Evolutionary conservation across 371 early-diverging fungal species (phyloP), one percentile per base, ranked within the genome.

Genomic region (Mortierella sp.): DNA sequence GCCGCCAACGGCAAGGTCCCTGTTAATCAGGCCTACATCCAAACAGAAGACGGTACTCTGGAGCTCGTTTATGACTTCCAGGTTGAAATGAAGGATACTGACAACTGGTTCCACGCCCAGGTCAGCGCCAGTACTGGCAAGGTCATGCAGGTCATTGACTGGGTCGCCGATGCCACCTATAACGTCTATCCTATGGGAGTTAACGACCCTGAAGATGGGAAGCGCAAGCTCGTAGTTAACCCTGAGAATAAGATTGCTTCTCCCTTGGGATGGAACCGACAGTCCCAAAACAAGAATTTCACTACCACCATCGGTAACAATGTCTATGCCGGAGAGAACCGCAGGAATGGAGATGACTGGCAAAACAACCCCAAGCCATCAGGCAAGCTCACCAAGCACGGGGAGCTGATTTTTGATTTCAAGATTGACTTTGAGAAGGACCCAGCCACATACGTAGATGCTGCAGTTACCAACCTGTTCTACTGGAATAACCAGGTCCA

Each of bases 401-500:
- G 85, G 22, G 83, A 88, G 58, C 80, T 94, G 10, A 81, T 82
- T 2, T 98, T 98, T 82, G 92, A 97, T 83, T 97, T 89, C 70
- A 83, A 89, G 42, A 84, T 94, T 31, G 85, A 94, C 70, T 84
- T 96, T 67, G 83, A 74, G 12, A 83, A 86, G 31, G 85, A 93
- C 35, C 94, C 96, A 0, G 75, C 83, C 4, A 81, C 89, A 6
- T 97, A 98, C 74, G 78, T 94, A 43, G 94, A 98, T 73, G 95
- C 95, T 0, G 93, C 98, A 0, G 88, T 97, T 32, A 92, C 96
- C 68, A 97, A 98, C 83, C 82, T 97, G 56, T 98, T 98, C 79
- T 99, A 97, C 86, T 94, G 93, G 91, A 94, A 93, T 84, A 98
- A 98, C 83, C 79, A 87, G 82, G 86, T 92, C 54, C 96, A 96